Conservation (phyloP, 371 early-diverging fungal genomes). For the Rhizopus arrhizus region DNA sequence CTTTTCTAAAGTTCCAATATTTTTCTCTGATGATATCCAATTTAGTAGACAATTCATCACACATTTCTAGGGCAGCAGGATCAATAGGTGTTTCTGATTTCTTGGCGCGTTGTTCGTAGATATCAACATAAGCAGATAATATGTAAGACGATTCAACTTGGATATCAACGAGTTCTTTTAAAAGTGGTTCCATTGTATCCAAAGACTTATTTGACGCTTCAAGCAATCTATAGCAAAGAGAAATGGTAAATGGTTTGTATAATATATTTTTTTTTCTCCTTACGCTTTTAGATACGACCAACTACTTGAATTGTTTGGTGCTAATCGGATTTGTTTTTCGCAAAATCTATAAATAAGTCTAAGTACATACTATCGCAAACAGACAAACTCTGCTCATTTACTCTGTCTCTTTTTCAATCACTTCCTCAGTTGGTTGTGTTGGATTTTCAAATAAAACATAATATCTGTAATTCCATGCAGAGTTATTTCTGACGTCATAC, state of each 20-base stretch:
- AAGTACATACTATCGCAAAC: too few relatives aligned
- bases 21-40: constrained; percentile 69
- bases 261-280: background rate
- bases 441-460: constrained; percentile 68
- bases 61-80: constrained; percentile 54
- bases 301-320: constrained; percentile 89
- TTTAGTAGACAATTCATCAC: constrained; percentile 60
- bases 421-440: constrained; percentile 36
- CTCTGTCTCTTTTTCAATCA: constrained; percentile 64
- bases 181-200: constrained; percentile 46
- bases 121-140: constrained; percentile 65
- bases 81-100: constrained; percentile 30
- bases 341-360: constrained; percentile 49
- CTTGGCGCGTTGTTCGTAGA: constrained; percentile 65
- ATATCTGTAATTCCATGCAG: constrained; percentile 96
- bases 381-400: constrained; percentile 29
- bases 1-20: constrained; percentile 76
- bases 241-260: background rate
- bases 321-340: constrained; percentile 66
- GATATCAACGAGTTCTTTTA: constrained; percentile 40
- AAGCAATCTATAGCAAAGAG: constrained; percentile 38
- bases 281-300: constrained; percentile 86
- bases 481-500: constrained; percentile 93
- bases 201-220: constrained; percentile 46
- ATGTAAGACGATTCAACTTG: constrained; percentile 61